Evolutionary conservation across 768 basidiomycete genomes (phyloP).

Genomic region (Boletus patriciae): DNA sequence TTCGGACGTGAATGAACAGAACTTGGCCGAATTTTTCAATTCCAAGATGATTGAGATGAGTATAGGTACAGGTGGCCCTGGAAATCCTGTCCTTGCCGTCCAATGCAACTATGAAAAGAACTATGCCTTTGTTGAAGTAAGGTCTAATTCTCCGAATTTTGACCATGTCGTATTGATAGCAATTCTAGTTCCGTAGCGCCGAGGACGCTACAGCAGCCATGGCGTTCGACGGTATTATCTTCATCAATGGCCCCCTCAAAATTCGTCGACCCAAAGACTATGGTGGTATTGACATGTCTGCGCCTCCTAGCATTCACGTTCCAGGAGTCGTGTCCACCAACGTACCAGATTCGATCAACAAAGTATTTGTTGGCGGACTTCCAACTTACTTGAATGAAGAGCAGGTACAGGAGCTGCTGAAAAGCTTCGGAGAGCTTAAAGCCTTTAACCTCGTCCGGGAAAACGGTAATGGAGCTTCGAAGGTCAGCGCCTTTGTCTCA

Average conservation of each 20-base stretch:
- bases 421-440: slow-evolving; percentile 95
- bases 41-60: slow-evolving; percentile 91
- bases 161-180: slow-evolving; percentile 5
- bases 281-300: slow-evolving; percentile 67
- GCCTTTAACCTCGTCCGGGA: slow-evolving; percentile 98
- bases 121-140: slow-evolving; percentile 96
- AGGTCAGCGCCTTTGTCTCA: slow-evolving; percentile 48
- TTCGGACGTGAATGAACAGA: slow-evolving; percentile 90
- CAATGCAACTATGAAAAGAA: slow-evolving; percentile 99
- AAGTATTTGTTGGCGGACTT: slow-evolving; percentile 95
- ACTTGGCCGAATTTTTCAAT: slow-evolving; percentile 93
- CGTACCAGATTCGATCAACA: slow-evolving; percentile 96
- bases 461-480: slow-evolving; percentile 82
- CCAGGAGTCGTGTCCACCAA: slow-evolving; percentile 96
- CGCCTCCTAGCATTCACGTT: slow-evolving; percentile 71
- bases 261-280: slow-evolving; percentile 98
- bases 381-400: slow-evolving; percentile 97
- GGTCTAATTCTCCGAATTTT: slow-evolving; percentile 19
- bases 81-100: slow-evolving; percentile 89
- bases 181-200: slow-evolving; percentile 87
- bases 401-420: slow-evolving; percentile 96
- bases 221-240: slow-evolving; percentile 97
- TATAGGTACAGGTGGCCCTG: slow-evolving; percentile 79
- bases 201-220: slow-evolving; percentile 96
- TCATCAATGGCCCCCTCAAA: slow-evolving; percentile 93